Conservation (phyloP, 1,139 yeast genomes). For the Nadsonia commutata region DNA sequence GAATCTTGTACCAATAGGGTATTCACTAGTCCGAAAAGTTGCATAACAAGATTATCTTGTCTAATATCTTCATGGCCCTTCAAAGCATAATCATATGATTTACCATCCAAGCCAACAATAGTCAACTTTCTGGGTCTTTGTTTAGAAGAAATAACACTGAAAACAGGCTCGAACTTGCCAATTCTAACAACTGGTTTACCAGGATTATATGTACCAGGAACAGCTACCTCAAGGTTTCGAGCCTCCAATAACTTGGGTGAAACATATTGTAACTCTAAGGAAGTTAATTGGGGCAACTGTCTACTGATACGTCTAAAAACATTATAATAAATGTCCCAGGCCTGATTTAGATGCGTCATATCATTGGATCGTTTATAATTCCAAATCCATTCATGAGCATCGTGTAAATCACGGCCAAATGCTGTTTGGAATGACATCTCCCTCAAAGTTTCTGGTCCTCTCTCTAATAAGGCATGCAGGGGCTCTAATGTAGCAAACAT, state of each 20-base stretch:
- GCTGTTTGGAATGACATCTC: slow-evolving; percentile 90
- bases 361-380: slow-evolving; percentile 78
- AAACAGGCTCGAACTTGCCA: slow-evolving; percentile 60
- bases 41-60: slow-evolving; percentile 97
- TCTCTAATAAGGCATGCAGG: slow-evolving; percentile 62
- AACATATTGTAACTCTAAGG: slow-evolving; percentile 80
- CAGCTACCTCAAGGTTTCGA: slow-evolving; percentile 68
- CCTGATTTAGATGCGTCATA: slow-evolving; percentile 79
- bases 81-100: slow-evolving; percentile 61
- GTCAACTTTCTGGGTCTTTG: slow-evolving; percentile 84
- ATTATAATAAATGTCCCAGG: slow-evolving; percentile 93
- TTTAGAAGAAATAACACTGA: slow-evolving; percentile 85
- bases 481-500: slow-evolving; percentile 91
- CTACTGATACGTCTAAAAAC: slow-evolving; percentile 85
- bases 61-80: slow-evolving; percentile 98
- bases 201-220: slow-evolving; percentile 85
- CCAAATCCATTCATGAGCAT: slow-evolving; percentile 88
- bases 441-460: slow-evolving; percentile 84
- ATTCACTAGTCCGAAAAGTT: slow-evolving; percentile 86
- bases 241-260: slow-evolving; percentile 74
- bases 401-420: slow-evolving; percentile 83
- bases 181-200: slow-evolving; percentile 70
- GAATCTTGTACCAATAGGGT: slow-evolving; percentile 80
- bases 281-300: slow-evolving; percentile 75
- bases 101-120: slow-evolving; percentile 82